Conservation (phyloP, 495 filamentous ascomycete genomes). For the Annulohypoxylon maeteangense region DNA sequence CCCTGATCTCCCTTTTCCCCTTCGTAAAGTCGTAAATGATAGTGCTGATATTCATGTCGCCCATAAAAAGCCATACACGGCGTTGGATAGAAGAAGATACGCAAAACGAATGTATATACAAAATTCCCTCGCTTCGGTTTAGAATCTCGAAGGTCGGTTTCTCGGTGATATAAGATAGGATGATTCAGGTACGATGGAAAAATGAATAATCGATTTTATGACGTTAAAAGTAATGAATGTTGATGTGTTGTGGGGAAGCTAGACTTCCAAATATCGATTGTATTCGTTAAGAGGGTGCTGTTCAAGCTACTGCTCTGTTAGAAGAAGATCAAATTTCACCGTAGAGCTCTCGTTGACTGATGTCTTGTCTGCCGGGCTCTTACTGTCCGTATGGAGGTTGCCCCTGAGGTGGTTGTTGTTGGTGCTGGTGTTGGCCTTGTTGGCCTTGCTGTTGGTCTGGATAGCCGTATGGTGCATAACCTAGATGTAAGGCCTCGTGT, state of each 20-base stretch:
- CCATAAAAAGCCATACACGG: conserved; percentile 15
- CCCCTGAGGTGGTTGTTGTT: conserved; percentile 47
- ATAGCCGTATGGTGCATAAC: conserved; percentile 53
- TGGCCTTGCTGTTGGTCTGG: conserved; percentile 48
- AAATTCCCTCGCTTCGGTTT: conserved; percentile 8
- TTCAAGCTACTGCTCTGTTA: conserved; percentile 2
- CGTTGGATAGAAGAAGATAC: conserved; percentile 16
- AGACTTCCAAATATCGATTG: conserved; percentile 1
- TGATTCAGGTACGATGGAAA: conserved; percentile 1
- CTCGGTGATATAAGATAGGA: neutral
- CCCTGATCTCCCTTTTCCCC: neutral
- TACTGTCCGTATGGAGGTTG: conserved; percentile 46
- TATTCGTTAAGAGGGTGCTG: conserved; percentile 6
- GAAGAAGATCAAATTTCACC: neutral
- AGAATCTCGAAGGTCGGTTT: neutral
- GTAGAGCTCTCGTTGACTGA: neutral
- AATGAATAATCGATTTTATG: conserved; percentile 17
- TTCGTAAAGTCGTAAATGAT: conserved; percentile 39
- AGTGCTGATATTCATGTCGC: conserved; percentile 9
- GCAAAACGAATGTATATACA: conserved; percentile 40
- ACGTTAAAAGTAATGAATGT: conserved; percentile 15
- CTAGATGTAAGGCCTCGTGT: conserved; percentile 20
- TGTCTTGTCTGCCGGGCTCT: neutral
- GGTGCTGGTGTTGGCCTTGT: conserved; percentile 26
- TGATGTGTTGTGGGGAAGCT: neutral